Base-by-base conservation (phyloP, 495 filamentous ascomycete species). In the Cercophora samala region DNA sequence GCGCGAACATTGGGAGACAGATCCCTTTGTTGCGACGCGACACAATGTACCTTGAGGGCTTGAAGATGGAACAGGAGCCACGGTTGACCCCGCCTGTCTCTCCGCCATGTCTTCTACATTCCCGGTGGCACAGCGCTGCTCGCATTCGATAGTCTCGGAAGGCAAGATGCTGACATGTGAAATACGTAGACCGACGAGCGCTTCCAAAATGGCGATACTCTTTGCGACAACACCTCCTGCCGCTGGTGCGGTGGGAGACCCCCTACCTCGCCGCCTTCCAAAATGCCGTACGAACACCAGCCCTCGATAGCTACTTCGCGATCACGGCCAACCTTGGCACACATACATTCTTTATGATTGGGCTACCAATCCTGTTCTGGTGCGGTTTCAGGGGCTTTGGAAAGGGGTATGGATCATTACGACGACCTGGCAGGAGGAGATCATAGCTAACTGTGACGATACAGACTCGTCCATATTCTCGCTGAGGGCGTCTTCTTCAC, bases 271-370 rank as follows among this genome's bases (percentile, higher is more conserved):
- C 95, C 24, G 87, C 83, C 78, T 76, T 93, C 69, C 95, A 99
- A 84, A 85, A 88, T 70, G 87, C 83, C 74, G 78, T 90, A 68
- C 88, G 92, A 72, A 89, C 91, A 15, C 92, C 92, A 1, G 80
- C 89, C 4, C 87, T 97, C 64, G 95, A 99, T 77, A 90, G 91
- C 25, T 99, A 97, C 78, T 99, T 99, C 74, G 93, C 94, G 17
- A 89, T 95, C 69, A 97, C 94, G 1, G 95, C 95, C 69, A 99
- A 97, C 78, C 89, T 98, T 53, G 95, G 95, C 32, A 99, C 95
- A 4, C 95, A 99, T 79, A 99, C 95, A 1, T 97, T 97, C 82
- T 99, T 97, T 81, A 99, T 97, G 93, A 84, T 96, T 62, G 87
- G 90, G 60, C 78, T 99, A 66, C 95, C 95, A 3, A 90, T 97